Evolutionary conservation across 306 rosid species (phyloP).

Genomic region (Casuarina glauca): DNA sequence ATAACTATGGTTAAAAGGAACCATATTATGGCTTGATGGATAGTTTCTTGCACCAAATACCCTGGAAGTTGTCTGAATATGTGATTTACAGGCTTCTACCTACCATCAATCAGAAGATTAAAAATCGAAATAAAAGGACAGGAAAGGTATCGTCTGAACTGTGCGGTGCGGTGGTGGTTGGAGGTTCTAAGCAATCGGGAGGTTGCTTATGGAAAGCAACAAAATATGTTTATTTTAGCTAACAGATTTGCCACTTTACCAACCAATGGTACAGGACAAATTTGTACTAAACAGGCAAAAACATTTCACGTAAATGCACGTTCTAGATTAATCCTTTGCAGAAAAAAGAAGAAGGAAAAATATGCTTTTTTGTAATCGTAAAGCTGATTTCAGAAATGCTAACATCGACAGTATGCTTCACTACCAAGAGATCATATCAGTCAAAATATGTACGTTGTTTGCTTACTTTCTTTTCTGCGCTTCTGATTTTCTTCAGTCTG

Average conservation of each 20-base stretch:
- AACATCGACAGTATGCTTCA: background rate
- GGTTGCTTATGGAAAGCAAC: constrained; percentile 16
- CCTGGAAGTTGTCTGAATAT: background rate
- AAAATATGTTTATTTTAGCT: constrained; percentile 18
- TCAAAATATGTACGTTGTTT: no score
- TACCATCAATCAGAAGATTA: background rate
- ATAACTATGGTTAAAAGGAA: background rate
- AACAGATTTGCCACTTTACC: constrained; percentile 49
- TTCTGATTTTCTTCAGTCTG: background rate
- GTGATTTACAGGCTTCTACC: background rate
- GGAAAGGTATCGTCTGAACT: background rate
- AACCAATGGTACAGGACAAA: constrained; percentile 39
- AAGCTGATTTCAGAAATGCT: background rate
- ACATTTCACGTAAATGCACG: constrained; percentile 5
- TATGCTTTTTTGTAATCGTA: no score
- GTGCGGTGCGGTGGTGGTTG: constrained; percentile 2
- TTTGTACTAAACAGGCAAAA: constrained; percentile 33
- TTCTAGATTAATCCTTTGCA: background rate
- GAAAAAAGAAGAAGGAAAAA: background rate
- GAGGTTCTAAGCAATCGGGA: background rate
- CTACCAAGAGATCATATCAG: no score
- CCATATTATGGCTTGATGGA: background rate
- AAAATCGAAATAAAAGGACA: no score
- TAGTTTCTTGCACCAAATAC: background rate
- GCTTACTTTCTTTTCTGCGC: no score